Conservation (phyloP, 805 yeast genomes). For the Candida patagonica region DNA sequence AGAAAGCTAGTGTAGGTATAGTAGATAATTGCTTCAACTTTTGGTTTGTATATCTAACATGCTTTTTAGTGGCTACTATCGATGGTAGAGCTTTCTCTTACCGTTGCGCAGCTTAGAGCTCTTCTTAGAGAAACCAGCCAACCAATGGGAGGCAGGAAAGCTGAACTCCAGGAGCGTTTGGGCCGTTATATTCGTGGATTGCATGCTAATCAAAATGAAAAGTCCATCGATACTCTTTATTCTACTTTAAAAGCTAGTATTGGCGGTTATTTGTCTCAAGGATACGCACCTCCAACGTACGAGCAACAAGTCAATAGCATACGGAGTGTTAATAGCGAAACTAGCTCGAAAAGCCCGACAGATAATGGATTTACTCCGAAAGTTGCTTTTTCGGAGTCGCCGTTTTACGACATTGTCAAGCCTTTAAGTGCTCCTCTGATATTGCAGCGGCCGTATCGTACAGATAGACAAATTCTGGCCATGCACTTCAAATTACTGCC, state of each 20-base stretch:
- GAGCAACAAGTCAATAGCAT: neutral
- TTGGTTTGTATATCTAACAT: too few species aligned
- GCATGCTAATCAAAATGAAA: neutral
- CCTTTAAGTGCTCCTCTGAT: slow-evolving; percentile 16
- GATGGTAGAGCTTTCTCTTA: slow-evolving; percentile 18
- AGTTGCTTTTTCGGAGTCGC: slow-evolving; percentile 18
- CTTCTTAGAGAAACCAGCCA: slow-evolving; percentile 33
- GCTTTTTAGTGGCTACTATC: neutral
- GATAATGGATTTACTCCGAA: too few species aligned
- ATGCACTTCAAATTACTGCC: slow-evolving; percentile 34
- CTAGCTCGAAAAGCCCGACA: too few species aligned
- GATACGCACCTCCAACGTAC: neutral
- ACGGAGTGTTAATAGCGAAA: neutral
- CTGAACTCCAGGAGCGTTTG: slow-evolving; percentile 49
- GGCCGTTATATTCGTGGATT: slow-evolving; percentile 36
- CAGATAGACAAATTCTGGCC: slow-evolving; percentile 5
- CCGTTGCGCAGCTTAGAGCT: slow-evolving; percentile 24
- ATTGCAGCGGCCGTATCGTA: slow-evolving; percentile 11
- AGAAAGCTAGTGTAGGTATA: too few species aligned
- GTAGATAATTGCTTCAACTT: too few species aligned
- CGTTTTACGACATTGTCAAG: slow-evolving; percentile 19
- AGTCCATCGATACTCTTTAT: neutral
- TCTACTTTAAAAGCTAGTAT: neutral
- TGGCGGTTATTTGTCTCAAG: too few species aligned
- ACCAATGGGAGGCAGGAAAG: slow-evolving; percentile 49